Evolutionary conservation across 1,139 yeast species (phyloP), one percentile per base, ranked within the genome.

Genomic region (Suhomyces guaymorum): DNA sequence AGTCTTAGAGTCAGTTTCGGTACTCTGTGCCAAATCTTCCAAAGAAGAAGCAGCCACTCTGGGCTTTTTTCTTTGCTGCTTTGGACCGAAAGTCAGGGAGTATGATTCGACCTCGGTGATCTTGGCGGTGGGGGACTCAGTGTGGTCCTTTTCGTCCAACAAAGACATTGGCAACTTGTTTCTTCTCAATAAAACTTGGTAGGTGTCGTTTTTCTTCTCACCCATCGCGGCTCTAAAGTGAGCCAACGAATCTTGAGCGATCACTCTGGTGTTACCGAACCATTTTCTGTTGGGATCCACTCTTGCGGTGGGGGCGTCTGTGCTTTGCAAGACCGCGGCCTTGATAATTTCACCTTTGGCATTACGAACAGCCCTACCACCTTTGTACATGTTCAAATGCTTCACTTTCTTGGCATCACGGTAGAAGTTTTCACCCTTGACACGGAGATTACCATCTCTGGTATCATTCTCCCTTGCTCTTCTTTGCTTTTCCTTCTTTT

Each of bases 201-300:
- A 92, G 0, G 96, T 77, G 57, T 90, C 96, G 50, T 82, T 75
- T 50, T 84, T 78, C 52, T 84, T 85, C 44, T 85, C 96, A 33
- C 95, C 95, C 70, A 92, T 75, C 6, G 97, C 97, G 51, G 88
- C 94, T 60, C 98, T 76, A 66, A 92, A 92, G 65, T 92, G 97
- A 26, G 85, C 71, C 55, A 92, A 70, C 1, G 98, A 96, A 68
- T 94, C 97, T 59, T 92, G 98, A 2, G 97, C 92, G 55, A 92
- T 92, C 28, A 92, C 98, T 54, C 98, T 78, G 17, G 98, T 89
- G 63, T 89, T 92, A 35, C 97, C 97, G 57, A 92, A 94, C 98
- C 98, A 92, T 54, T 92, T 80, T 58, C 96, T 78, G 60, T 92
- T 90, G 4, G 98, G 98, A 56, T 88, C 96, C 29, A 92, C 95